Evolutionary conservation across 148 eudicot species (phyloP), one percentile per base, ranked within the genome.

Genomic region (Chenopodium formosanum): DNA sequence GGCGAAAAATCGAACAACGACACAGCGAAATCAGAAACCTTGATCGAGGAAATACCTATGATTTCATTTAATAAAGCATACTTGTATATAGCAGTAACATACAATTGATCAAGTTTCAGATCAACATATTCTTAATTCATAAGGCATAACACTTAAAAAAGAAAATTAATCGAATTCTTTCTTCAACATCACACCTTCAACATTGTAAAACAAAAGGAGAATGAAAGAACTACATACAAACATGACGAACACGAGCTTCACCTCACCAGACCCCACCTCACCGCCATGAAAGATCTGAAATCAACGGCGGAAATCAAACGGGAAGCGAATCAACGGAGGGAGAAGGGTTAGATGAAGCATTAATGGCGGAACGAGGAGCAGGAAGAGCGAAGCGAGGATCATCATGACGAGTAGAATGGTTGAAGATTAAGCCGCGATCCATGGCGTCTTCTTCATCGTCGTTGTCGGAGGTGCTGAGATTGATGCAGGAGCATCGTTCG

Each of bases 401-500:
- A 11, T 88, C 90, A 77, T 88, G 88, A 31, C 90, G 85, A 22
- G 83, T 68, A 60, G 70, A 84, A 22, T 77, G 79, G 29, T 89
- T 72, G 86, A 91, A 80, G 89, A 91, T 91, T 46, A 94, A 85
- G 31, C 93, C 89, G 17, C 90, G 93, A 86, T 91, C 97, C 25
- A 89, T 87, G 69, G 89, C 86, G 58, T 90, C 95, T 70, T 89
- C 90, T 44, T 85, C 88, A 5, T 88, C 92, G 32, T 89, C 92
- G 56, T 90, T 67, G 19, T 91, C 90, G 82, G 85, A 46, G 70
- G 97, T 89, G 87, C 82, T 78, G 79, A 93, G 89, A 76, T 89
- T 89, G 83, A 93, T 85, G 88, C 94, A 93, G 4, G 93, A 88
- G 80, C 88, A 93, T 0, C 93, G 93, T 73, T 93, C 94, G 0